These are phyloP conservation scores for Solanum chilense DNA, from an alignment of 257 asterid species.

Conservation along the genomic window DNA sequence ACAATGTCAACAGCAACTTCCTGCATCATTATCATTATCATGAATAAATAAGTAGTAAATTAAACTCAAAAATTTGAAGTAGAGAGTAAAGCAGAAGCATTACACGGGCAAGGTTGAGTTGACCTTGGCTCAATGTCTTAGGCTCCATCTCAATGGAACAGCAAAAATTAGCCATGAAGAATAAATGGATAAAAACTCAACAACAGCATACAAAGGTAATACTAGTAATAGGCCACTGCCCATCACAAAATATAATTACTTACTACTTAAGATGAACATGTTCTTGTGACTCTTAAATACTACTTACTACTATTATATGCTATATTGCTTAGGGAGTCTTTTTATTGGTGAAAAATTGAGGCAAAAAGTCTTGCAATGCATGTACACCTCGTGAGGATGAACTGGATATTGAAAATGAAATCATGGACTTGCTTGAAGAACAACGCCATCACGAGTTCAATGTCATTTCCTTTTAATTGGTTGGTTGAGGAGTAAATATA, in stretches of 20 bases:
- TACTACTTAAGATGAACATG: neutral
- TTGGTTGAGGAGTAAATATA: slow-evolving; percentile 2
- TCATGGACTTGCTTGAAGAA: neutral
- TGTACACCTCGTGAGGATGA: slow-evolving; percentile 7
- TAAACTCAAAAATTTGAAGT: neutral
- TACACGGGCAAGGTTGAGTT: slow-evolving; percentile 49
- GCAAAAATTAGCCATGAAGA: slow-evolving; percentile 51
- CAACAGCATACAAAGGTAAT: neutral
- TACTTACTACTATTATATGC: neutral
- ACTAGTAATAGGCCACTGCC: slow-evolving; percentile 2
- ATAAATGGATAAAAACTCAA: neutral
- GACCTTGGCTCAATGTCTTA: slow-evolving; percentile 52
- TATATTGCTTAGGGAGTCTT: slow-evolving; percentile 2
- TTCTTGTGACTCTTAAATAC: neutral
- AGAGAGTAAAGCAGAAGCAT: neutral
- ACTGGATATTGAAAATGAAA: neutral
- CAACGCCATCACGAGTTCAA: slow-evolving; percentile 19
- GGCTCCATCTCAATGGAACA: slow-evolving; percentile 78
- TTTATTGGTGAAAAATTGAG: neutral
- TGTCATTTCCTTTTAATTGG: slow-evolving; percentile 1
- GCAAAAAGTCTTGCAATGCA: neutral
- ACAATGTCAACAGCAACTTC: slow-evolving; percentile 64
- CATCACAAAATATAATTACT: neutral
- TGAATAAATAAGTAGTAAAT: neutral
- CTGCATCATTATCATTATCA: slow-evolving; percentile 14